Evolutionary conservation across 805 yeast species (phyloP).

Genomic region (Lachancea quebecensis): DNA sequence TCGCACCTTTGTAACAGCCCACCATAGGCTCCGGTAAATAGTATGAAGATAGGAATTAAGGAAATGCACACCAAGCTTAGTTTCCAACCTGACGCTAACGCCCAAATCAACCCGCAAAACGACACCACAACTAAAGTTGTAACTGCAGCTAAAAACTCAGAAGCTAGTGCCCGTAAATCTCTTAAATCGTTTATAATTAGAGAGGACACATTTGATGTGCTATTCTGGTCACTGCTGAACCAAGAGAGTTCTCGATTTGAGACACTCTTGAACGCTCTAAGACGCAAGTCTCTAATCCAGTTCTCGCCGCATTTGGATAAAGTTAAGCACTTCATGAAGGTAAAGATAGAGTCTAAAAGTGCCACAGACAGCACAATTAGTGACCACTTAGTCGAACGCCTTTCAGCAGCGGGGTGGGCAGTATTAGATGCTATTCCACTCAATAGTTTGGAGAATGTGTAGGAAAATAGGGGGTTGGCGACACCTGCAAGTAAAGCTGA

Average conservation of each 20-base stretch:
- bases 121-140: constrained; percentile 50
- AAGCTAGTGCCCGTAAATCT: constrained; percentile 59
- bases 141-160: constrained; percentile 52
- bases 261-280: constrained; percentile 41
- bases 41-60: constrained; percentile 56
- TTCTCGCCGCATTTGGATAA: constrained; percentile 57
- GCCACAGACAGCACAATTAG: constrained; percentile 57
- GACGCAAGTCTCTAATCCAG: constrained; percentile 56
- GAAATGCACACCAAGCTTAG: constrained; percentile 76
- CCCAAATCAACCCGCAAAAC: constrained; percentile 65
- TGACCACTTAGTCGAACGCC: constrained; percentile 56
- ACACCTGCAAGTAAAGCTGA: constrained; percentile 53
- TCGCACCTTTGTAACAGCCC: constrained; percentile 48
- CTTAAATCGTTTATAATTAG: constrained; percentile 75
- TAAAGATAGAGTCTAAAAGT: constrained; percentile 49
- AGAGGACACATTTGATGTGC: constrained; percentile 52
- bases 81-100: constrained; percentile 77
- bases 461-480: constrained; percentile 72
- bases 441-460: constrained; percentile 62
- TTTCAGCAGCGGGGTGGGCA: constrained; percentile 28
- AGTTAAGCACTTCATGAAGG: constrained; percentile 43
- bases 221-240: constrained; percentile 37
- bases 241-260: constrained; percentile 47
- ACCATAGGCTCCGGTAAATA: constrained; percentile 49
- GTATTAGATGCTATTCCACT: constrained; percentile 49